Base-by-base conservation (phyloP, 2,329 filamentous ascomycete species). In the Xylaria sp. region DNA sequence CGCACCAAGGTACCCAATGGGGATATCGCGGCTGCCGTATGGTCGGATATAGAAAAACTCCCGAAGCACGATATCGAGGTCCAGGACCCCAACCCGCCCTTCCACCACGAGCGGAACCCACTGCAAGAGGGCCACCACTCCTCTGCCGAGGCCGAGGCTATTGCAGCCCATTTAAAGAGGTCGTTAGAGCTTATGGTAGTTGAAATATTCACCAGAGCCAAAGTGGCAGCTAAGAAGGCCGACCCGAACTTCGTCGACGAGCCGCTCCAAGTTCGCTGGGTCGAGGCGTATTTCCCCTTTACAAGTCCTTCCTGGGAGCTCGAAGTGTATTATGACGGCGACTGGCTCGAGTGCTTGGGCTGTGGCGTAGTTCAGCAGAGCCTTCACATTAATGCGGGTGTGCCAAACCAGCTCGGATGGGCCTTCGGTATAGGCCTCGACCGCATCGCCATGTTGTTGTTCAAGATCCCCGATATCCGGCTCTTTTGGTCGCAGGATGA, bases 231-330 rank as follows among this genome's bases (percentile, higher is more conserved):
- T 6, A 77, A 82, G 15, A 80, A 79, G 60, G 79, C 80, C 4
- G 80, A 85, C 51, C 79, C 81, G 4, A 71, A 79, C 55, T 81
- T 79, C 66, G 74, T 79, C 19, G 82, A 87, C 51, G 90, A 96
- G 71, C 92, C 93, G 4, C 81, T 98, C 38, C 89, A 87, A 68
- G 88, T 97, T 71, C 87, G 95, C 67, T 99, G 95, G 95, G 89
- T 98, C 7, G 94, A 97, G 76, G 93, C 95, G 1, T 98, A 95
- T 78, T 99, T 99, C 78, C 95, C 95, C 38, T 98, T 98, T 75
- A 99, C 95, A 0, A 93, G 89, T 60, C 95, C 95, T 0, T 95
- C 90, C 6, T 99, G 92, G 91, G 95, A 99, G 75, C 84, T 99
- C 23, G 95, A 99, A 74, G 92, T 99, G 9, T 93, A 91, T 81